Percentiles rank a stretch among this genome's conserved stretches.
These are phyloP conservation scores for Phytophthora hibernalis DNA, from an alignment of 352 stramenopile genomes.

Conservation along the genomic window DNA sequence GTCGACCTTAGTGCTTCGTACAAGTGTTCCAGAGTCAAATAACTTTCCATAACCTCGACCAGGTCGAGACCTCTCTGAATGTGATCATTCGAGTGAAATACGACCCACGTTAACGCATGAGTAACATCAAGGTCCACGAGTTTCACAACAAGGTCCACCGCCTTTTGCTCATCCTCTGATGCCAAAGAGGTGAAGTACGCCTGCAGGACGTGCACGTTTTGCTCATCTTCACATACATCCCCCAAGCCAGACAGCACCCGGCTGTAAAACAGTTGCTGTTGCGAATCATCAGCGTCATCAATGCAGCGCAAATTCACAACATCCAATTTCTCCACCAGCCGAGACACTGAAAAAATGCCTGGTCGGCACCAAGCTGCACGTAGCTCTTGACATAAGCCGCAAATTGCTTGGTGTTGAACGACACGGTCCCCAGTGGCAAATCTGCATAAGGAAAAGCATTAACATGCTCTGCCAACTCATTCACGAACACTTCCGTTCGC, in stretches of 20 bases:
- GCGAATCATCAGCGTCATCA: conserved; percentile 9
- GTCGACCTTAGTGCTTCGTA: conserved; percentile 48
- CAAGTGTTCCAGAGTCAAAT: conserved; percentile 57
- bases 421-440: conserved; percentile 23
- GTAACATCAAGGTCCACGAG: conserved; percentile 77
- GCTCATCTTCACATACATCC: conserved; percentile 67
- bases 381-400: conserved; percentile 61
- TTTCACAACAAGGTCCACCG: conserved; percentile 47
- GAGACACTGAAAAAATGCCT: conserved; percentile 31
- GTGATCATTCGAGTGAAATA: conserved; percentile 60
- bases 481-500: conserved; percentile 46
- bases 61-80: conserved; percentile 25
- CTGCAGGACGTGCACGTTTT: conserved; percentile 40
- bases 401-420: conserved; percentile 62
- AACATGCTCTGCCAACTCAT: conserved; percentile 56
- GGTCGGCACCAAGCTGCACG: conserved; percentile 50
- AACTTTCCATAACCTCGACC: conserved; percentile 49
- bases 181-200: conserved; percentile 52
- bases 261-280: conserved; percentile 47
- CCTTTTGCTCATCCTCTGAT: conserved; percentile 27
- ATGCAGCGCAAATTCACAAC: conserved; percentile 53
- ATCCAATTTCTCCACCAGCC: conserved; percentile 62
- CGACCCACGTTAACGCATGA: conserved; percentile 76
- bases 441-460: conserved; percentile 59
- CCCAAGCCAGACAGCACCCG: conserved; percentile 61